A percentile compares a stretch with the other conserved stretches of the same genome.
phyloP scores from a whole-genome alignment of 805 yeast genomes.

The Spathaspora gorwiae region DNA sequence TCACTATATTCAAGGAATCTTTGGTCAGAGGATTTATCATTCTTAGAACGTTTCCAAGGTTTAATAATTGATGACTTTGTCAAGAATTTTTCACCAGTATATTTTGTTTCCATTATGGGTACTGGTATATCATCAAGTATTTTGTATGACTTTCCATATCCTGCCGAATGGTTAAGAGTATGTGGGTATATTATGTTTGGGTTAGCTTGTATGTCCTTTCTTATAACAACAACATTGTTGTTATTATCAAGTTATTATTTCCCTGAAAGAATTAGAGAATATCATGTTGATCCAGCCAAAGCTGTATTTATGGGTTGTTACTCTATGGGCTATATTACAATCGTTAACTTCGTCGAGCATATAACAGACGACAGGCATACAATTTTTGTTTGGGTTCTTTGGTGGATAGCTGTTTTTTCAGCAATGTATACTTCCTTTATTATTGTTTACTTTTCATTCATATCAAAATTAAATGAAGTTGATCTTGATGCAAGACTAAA shows the following conservation, averaged over 20 bases:
- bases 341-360: constrained; percentile 53
- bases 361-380: constrained; percentile 3
- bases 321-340: constrained; percentile 74
- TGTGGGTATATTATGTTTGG: constrained; percentile 64
- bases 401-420: constrained; percentile 65
- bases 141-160: constrained; percentile 63
- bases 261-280: constrained; percentile 13
- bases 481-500: constrained; percentile 31
- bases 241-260: constrained; percentile 38
- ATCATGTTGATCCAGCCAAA: constrained; percentile 33
- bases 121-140: constrained; percentile 67
- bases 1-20: constrained; percentile 3
- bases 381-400: constrained; percentile 45
- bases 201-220: constrained; percentile 46
- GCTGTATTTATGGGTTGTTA: constrained; percentile 72
- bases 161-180: constrained; percentile 51
- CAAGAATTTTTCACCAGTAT: constrained; percentile 41
- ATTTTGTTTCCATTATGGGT: constrained; percentile 82
- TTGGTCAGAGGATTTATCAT: neutral
- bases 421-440: constrained; percentile 61
- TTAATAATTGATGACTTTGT: constrained; percentile 6
- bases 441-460: constrained; percentile 48
- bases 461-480: constrained; percentile 27
- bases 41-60: neutral
- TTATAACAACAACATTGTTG: constrained; percentile 40